Conservation (phyloP, 495 filamentous ascomycete genomes). For the Hypomontagnella monticulosa region DNA sequence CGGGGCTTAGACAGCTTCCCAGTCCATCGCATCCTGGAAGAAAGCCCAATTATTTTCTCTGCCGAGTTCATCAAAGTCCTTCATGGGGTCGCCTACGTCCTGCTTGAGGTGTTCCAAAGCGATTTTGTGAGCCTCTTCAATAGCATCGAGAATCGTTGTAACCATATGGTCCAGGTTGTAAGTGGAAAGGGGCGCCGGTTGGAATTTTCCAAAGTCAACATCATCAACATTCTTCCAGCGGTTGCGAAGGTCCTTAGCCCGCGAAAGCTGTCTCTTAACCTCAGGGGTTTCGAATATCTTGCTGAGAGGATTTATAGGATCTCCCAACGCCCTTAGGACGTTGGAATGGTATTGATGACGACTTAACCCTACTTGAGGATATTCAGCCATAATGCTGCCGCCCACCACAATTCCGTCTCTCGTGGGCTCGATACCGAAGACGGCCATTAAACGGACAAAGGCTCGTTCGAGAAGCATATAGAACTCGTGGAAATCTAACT, state of each 20-base stretch:
- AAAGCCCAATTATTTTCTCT: conserved; percentile 64
- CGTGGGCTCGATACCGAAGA: conserved; percentile 63
- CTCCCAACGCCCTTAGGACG: conserved; percentile 65
- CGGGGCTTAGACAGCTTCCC: conserved; percentile 61
- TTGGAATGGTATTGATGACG: conserved; percentile 71
- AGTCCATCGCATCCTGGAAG: conserved; percentile 74
- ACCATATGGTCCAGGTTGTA: conserved; percentile 68
- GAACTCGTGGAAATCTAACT: conserved; percentile 76
- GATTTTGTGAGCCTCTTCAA: conserved; percentile 49
- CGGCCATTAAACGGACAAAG: conserved; percentile 66
- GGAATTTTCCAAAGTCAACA: conserved; percentile 41
- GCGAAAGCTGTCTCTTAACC: conserved; percentile 58
- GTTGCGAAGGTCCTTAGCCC: conserved; percentile 72
- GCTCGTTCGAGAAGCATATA: conserved; percentile 73
- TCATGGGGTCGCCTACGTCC: conserved; percentile 41
- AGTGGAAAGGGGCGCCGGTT: conserved; percentile 55
- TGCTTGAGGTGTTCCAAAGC: conserved; percentile 48
- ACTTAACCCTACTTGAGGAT: neutral
- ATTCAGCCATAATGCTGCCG: conserved; percentile 7
- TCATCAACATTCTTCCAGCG: conserved; percentile 71
- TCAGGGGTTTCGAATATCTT: conserved; percentile 58
- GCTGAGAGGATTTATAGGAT: conserved; percentile 60
- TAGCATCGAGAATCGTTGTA: conserved; percentile 50
- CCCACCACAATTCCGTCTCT: conserved; percentile 20
- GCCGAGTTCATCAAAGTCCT: conserved; percentile 17